phyloP scores from a whole-genome alignment of 495 filamentous ascomycete genomes.

The Penicillium subrubescens region DNA sequence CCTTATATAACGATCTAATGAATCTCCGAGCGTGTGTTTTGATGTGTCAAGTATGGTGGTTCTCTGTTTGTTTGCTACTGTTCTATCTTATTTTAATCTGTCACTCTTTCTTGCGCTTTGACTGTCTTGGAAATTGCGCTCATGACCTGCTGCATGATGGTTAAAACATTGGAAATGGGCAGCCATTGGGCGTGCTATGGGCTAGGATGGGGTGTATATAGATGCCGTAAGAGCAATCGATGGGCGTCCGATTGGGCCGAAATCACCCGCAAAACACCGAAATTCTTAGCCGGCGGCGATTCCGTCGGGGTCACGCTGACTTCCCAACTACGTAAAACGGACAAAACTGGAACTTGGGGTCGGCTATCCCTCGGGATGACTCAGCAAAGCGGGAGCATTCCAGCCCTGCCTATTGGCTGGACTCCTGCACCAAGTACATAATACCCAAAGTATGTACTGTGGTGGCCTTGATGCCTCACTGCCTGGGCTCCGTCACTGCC shows the following conservation, averaged over 20 bases:
- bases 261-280: constrained; percentile 28
- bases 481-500: constrained; percentile 24
- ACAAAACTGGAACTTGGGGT: not conserved
- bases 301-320: not conserved
- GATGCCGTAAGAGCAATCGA: constrained; percentile 20
- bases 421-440: not conserved
- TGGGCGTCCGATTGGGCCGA: constrained; percentile 27
- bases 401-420: constrained; percentile 13
- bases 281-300: constrained; percentile 26
- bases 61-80: not conserved
- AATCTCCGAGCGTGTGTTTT: constrained; percentile 9
- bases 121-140: not conserved
- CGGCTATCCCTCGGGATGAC: constrained; percentile 30
- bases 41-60: not conserved
- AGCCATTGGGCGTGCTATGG: not conserved
- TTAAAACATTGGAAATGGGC: not conserved
- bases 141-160: not conserved
- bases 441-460: no score
- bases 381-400: constrained; percentile 31
- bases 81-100: not conserved
- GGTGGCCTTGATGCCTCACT: not conserved
- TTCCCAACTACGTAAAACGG: not conserved
- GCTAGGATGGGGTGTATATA: constrained; percentile 2
- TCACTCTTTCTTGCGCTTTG: not conserved
- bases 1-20: constrained; percentile 24